These are phyloP conservation scores for Avena insularis DNA, from an alignment of 176 grass and related monocot genomes.

Conservation along the genomic window DNA sequence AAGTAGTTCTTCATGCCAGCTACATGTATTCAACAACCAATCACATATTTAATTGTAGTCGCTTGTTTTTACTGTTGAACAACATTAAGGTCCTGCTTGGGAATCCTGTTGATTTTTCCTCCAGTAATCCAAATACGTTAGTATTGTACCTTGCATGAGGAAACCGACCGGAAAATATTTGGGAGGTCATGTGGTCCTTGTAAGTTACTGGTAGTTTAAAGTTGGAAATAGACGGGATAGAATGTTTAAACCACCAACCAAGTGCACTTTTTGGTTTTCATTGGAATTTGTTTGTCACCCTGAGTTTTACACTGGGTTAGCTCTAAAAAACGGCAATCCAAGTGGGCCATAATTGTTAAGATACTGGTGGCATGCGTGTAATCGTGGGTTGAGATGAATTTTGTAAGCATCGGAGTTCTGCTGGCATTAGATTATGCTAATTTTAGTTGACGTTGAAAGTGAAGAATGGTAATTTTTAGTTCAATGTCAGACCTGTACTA, in stretches of 20 bases:
- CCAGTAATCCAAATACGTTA: too few relatives aligned
- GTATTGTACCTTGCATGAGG: too few relatives aligned
- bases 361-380: neutral
- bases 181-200: too few relatives aligned
- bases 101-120: too few relatives aligned
- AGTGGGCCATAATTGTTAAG: neutral
- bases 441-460: neutral
- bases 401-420: constrained; percentile 14
- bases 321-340: too few relatives aligned
- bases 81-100: neutral
- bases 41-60: neutral
- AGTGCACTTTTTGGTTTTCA: too few relatives aligned
- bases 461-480: neutral
- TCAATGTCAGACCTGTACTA: neutral
- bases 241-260: too few relatives aligned
- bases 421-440: constrained; percentile 1
- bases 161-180: too few relatives aligned
- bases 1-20: constrained; percentile 11
- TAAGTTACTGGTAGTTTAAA: too few relatives aligned
- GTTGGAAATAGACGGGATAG: too few relatives aligned
- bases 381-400: constrained; percentile 14
- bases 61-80: neutral
- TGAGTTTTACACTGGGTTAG: too few relatives aligned
- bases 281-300: too few relatives aligned
- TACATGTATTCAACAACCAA: constrained; percentile 15